Evolutionary conservation across 2,329 filamentous ascomycete species (phyloP).

Genomic region (Calonectria multiphialidica): DNA sequence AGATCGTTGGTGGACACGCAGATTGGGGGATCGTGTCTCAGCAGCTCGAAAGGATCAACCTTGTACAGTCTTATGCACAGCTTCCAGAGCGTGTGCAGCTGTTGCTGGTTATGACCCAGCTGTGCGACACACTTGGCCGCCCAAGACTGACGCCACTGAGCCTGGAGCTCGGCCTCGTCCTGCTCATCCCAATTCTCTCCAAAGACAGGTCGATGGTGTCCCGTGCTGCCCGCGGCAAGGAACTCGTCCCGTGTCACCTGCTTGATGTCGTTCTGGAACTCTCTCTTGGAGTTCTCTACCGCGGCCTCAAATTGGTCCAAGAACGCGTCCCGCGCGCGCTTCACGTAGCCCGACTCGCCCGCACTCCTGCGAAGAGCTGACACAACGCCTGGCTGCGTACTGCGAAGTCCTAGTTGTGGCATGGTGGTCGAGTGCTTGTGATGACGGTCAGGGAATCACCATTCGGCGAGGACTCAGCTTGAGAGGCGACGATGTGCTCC

Average conservation of each 20-base stretch:
- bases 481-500: too few species aligned
- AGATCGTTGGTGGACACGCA: not conserved
- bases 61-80: not conserved
- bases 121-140: not conserved
- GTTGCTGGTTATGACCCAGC: not conserved
- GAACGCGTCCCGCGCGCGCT: not conserved
- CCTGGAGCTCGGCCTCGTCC: not conserved
- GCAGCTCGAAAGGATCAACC: not conserved
- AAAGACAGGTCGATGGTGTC: not conserved
- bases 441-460: too few species aligned
- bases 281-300: not conserved
- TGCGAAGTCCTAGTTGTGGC: not conserved
- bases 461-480: too few species aligned
- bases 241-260: not conserved
- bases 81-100: not conserved
- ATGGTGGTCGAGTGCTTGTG: not conserved
- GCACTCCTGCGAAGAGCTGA: not conserved
- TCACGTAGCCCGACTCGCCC: not conserved
- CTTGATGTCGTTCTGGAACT: not conserved
- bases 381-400: not conserved
- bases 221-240: not conserved
- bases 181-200: not conserved
- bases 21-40: not conserved
- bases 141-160: not conserved
- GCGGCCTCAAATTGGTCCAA: not conserved